Evolutionary conservation across 2,329 filamentous ascomycete species (phyloP), one percentile per base, ranked within the genome.

Genomic region (Aspergillus bombycis): DNA sequence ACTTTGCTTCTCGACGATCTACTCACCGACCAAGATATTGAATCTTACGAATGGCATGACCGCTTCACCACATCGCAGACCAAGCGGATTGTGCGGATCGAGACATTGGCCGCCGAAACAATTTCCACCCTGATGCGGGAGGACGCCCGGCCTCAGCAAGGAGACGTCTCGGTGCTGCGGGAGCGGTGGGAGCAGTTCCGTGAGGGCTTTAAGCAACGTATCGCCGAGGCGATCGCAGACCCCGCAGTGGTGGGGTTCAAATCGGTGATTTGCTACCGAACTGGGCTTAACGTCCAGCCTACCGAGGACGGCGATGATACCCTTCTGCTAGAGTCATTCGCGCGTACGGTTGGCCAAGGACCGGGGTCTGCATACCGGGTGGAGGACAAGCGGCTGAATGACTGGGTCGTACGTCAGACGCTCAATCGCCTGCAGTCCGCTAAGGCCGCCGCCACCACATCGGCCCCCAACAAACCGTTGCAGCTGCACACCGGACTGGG

Each of bases 401-500:
- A 91, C 64, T 86, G 88, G 64, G 77, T 94, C 3, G 87, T 95
- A 1, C 85, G 90, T 60, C 81, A 84, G 34, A 84, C 88, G 0
- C 87, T 92, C 8, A 80, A 84, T 53, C 74, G 88, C 32, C 84
- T 94, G 58, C 76, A 80, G 10, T 78, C 82, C 19, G 69, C 71
- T 21, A 67, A 71, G 30, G 68, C 69, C 61, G 68, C 69, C 61
- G 75, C 74, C 21, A 70, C 69, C 58, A 74, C 74, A 19, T 74
- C 74, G 3, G 77, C 78, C 1, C 69, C 76, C 62, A 86, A 85
- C 62, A 95, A 94, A 73, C 91, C 92, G 0, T 81, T 96, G 14
- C 92, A 96, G 71, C 91, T 96, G 67, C 92, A 96, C 71, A 95
- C 91, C 0, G 92, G 92, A 0, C 82, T 95, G 0, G 92, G 92